Base-by-base conservation (phyloP, 352 stramenopile genomes). In the Phytophthora rubi region DNA sequence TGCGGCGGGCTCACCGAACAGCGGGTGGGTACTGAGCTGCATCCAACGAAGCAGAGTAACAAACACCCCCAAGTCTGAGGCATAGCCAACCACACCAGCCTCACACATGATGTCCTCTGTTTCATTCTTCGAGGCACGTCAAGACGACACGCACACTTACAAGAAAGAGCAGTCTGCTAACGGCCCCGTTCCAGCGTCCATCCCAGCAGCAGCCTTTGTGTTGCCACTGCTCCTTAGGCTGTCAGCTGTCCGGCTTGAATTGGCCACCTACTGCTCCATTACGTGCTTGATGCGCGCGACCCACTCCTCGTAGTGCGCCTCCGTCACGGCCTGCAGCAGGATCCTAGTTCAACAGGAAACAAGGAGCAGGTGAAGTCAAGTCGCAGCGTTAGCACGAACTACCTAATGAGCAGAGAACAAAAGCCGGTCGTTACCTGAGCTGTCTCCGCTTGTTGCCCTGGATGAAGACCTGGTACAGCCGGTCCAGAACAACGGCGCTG, bases 401-500 rank as follows among this genome's bases (percentile, higher is more conserved):
- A 39, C 21, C 4, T 26, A 26, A 55, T 9, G 4, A 55, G 1
- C 10, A 33, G 12, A 23, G 49, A 55, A 55, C 49, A 55, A 52
- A 15, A 52, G 39, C 39, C 18, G 39, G 39, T 52, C 6, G 7
- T 30, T 28, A 52, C n/a, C 45, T 52, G 10, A 52, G 45, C 45
- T 52, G 45, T 52, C 45, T 52, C 45, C 45, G 45, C 45, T 52
- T 52, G 45, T 28, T 52, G 45, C 45, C 45, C n/a, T 76, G 71
- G 44, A 89, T 68, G 59, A 89, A 89, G 9, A 80, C 65, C 13
- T 78, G 70, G 37, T 68, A 63, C 12, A 89, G 66, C 15, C 76
- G 74, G 39, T 83, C 68, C 21, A 59, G 21, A 59, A 81, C 73
- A 30, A 49, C 65, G 12, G 54, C 32, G n/a, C 70, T 70, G 26